A percentile compares a stretch with the other conserved stretches of the same genome.
phyloP scores from a whole-genome alignment of 108 stramenopile genomes.

The Nannochloropsis salina region DNA sequence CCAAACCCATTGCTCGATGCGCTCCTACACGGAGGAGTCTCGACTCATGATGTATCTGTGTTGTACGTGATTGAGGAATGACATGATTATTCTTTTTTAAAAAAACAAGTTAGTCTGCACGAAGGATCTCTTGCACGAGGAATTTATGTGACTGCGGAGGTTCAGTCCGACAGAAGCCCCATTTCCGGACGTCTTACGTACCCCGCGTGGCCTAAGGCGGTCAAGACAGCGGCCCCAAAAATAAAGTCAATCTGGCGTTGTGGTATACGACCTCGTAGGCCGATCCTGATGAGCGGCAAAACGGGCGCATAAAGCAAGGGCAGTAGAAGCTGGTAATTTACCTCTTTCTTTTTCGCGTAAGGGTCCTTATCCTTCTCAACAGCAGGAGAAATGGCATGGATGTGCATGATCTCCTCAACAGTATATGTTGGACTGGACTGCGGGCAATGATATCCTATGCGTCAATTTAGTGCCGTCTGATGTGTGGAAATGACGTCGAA shows the following conservation, averaged over 20 bases:
- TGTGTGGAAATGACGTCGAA: too few species aligned
- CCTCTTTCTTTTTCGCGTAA: constrained; percentile 9
- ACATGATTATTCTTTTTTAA: too few species aligned
- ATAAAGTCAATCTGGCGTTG: neutral
- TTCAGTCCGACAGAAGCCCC: too few species aligned
- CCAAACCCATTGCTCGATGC: too few species aligned
- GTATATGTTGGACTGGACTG: too few species aligned
- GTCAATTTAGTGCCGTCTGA: too few species aligned
- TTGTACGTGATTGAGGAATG: neutral
- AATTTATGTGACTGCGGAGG: too few species aligned
- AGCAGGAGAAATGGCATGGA: neutral
- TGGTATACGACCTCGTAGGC: neutral
- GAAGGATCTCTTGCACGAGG: too few species aligned
- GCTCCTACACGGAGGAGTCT: neutral
- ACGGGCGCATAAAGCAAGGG: constrained; percentile 3
- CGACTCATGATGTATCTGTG: constrained; percentile 11
- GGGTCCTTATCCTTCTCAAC: neutral
- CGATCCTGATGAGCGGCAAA: neutral
- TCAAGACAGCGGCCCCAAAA: neutral
- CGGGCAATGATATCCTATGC: too few species aligned
- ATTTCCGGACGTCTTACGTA: neutral
- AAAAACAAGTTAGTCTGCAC: too few species aligned
- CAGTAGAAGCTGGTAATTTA: constrained; percentile 4
- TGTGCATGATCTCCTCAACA: neutral
- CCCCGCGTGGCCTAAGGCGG: constrained; percentile 1